Evolutionary conservation across 257 asterid species (phyloP).

Genomic region (Mitragyna speciosa): DNA sequence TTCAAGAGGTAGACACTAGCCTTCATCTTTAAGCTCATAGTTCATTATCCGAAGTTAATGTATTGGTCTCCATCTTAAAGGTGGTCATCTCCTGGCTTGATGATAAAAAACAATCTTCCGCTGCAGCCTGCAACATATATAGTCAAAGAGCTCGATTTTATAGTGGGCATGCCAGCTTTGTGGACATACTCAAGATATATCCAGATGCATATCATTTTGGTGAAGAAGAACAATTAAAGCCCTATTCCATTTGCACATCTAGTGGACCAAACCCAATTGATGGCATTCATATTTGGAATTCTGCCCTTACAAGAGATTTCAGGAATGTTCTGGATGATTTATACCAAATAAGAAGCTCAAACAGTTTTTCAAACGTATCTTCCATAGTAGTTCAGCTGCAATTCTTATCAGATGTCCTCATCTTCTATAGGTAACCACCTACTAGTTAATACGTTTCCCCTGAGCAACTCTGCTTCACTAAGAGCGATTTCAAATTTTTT

Average conservation of each 20-base stretch:
- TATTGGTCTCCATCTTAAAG: conserved; percentile 38
- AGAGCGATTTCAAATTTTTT: neutral
- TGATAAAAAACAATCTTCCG: conserved; percentile 36
- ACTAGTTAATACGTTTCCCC: conserved; percentile 2
- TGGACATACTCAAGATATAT: conserved; percentile 39
- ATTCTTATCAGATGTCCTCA: conserved; percentile 63
- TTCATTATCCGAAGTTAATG: conserved; percentile 31
- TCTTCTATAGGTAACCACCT: conserved; percentile 63
- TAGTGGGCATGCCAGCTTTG: conserved; percentile 44
- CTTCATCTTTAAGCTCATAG: conserved; percentile 20
- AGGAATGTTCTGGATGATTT: conserved; percentile 51
- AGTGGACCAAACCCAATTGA: conserved; percentile 43
- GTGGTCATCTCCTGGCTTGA: conserved; percentile 73
- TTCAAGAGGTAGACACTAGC: conserved; percentile 63
- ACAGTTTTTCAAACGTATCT: conserved; percentile 45
- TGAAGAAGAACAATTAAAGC: conserved; percentile 34
- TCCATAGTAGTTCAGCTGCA: conserved; percentile 58
- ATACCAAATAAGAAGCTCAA: conserved; percentile 48
- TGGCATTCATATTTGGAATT: conserved; percentile 67
- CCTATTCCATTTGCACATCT: conserved; percentile 22
- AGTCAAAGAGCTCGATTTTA: conserved; percentile 51
- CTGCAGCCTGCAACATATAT: conserved; percentile 30
- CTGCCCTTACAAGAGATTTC: conserved; percentile 63
- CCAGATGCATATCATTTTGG: conserved; percentile 32
- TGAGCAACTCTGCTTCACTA: neutral